Conservation (phyloP, 345 rosid genomes). For the Eucalyptus regnans region DNA sequence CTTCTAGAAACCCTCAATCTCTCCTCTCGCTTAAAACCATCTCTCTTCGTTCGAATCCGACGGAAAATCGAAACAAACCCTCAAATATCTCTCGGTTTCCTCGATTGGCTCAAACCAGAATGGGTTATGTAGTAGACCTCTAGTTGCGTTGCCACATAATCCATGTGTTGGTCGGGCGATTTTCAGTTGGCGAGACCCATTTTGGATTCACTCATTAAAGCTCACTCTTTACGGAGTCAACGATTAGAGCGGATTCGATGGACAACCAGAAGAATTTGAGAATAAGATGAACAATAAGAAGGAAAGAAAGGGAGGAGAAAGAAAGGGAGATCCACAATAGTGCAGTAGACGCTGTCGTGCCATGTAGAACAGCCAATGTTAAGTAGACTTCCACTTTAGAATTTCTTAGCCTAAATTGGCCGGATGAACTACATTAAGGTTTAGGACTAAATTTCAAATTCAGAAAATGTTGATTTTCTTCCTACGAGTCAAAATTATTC, state of each 20-base stretch:
- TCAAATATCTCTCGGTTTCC: neutral
- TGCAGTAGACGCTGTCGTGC: fast-evolving
- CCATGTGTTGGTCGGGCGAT: neutral
- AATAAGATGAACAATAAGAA: neutral
- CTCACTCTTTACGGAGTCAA: neutral
- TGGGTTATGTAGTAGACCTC: neutral
- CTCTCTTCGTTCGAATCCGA: neutral
- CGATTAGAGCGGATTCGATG: neutral
- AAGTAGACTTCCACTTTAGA: neutral
- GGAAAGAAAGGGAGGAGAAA: neutral
- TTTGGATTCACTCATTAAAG: neutral
- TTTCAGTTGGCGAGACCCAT: neutral
- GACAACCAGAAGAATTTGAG: neutral
- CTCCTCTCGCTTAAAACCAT: neutral
- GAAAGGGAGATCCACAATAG: neutral
- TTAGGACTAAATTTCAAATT: neutral
- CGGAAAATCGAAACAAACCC: neutral
- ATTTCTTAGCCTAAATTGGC: fast-evolving
- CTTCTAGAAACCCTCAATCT: neutral
- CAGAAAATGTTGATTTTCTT: neutral
- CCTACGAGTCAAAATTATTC: neutral
- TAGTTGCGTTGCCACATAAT: neutral
- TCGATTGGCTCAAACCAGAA: neutral
- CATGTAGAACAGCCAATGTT: fast-evolving
- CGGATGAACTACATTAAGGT: fast-evolving